phyloP scores from a whole-genome alignment of 305 asterid species.

The Solanum hybrid region DNA sequence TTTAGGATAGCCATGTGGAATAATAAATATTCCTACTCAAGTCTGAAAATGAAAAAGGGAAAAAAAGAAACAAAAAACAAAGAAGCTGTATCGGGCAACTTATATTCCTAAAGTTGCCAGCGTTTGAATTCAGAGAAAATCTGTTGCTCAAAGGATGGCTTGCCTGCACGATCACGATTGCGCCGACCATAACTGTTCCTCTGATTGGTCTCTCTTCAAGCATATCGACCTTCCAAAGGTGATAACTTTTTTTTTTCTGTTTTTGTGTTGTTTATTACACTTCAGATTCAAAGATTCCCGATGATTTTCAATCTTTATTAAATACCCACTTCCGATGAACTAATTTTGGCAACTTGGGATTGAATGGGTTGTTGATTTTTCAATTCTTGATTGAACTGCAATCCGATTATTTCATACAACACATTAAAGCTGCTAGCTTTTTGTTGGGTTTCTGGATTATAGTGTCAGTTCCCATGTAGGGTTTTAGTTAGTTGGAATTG shows the following conservation, averaged over 20 bases:
- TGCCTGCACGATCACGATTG: conserved; percentile 97
- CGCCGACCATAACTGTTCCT: conserved; percentile 86
- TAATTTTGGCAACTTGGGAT: not conserved
- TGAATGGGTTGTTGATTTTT: not conserved
- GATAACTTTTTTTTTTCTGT: not conserved
- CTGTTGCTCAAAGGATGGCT: conserved; percentile 37
- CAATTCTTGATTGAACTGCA: not conserved
- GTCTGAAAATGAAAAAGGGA: not conserved
- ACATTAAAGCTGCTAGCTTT: not conserved
- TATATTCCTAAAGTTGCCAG: not conserved
- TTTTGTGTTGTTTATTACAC: not conserved
- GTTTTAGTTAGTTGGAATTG: not conserved
- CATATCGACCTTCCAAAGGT: conserved; percentile 87
- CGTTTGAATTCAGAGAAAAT: not conserved
- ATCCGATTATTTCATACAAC: not conserved
- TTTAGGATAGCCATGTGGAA: not conserved
- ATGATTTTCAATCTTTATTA: not conserved
- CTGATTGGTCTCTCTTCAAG: conserved; percentile 91
- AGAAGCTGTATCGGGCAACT: not conserved
- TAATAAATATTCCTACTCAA: not conserved
- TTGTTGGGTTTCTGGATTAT: not conserved
- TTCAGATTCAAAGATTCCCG: not conserved
- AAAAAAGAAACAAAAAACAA: not conserved
- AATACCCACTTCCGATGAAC: not conserved
- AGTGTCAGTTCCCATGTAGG: not conserved